A percentile compares a stretch with the other conserved stretches of the same genome.
Conservation (phyloP, 176 grass and related monocot species). For the Juncus inflexus region DNA sequence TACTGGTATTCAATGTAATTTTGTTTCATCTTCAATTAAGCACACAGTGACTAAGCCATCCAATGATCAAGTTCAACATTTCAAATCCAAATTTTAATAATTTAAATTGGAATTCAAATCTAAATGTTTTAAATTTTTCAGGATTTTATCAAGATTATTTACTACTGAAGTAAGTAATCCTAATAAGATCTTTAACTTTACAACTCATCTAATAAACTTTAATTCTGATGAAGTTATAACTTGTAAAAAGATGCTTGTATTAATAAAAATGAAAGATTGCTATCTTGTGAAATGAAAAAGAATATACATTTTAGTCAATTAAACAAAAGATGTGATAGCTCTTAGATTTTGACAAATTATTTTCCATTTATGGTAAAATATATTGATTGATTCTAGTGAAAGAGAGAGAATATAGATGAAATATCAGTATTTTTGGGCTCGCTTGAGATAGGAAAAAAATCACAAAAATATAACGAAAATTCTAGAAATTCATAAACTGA, state of each 20-base stretch:
- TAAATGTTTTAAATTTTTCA: neutral
- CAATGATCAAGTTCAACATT: too few species aligned
- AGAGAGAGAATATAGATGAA: too few species aligned
- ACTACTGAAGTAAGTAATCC: constrained; percentile 4
- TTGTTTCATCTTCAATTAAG: too few species aligned
- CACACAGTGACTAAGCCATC: too few species aligned
- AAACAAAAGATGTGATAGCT: neutral
- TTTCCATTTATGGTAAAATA: neutral
- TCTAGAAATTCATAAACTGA: too few species aligned
- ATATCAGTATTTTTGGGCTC: too few species aligned
- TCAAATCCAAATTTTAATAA: too few species aligned
- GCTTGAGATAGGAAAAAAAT: too few species aligned
- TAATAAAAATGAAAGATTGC: neutral
- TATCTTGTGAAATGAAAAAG: neutral
- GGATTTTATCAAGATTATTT: neutral
- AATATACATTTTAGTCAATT: neutral
- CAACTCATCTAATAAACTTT: neutral
- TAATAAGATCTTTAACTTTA: constrained; percentile 1
- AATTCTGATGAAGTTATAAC: neutral
- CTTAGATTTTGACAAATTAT: constrained; percentile 7
- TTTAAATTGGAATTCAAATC: too few species aligned
- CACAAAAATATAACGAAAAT: too few species aligned
- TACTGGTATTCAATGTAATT: too few species aligned
- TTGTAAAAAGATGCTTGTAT: neutral
- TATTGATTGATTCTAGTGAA: too few species aligned